Evolutionary conservation across 2,329 filamentous ascomycete genomes (phyloP).

Genomic region (Beauveria asiatica): DNA sequence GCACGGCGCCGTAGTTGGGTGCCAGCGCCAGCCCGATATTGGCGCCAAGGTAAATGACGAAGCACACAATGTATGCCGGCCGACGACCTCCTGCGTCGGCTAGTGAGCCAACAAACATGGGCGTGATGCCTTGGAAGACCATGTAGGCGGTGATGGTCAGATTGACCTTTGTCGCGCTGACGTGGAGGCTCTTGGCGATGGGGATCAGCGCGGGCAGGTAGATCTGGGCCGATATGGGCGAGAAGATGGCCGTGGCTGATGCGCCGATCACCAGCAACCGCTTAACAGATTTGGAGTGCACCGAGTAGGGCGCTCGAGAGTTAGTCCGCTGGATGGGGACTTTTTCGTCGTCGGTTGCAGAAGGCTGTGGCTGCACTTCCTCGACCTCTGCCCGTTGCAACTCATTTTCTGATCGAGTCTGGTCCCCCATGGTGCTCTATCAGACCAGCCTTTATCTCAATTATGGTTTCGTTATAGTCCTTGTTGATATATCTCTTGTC

Average conservation of each 20-base stretch:
- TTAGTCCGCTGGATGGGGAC: background rate
- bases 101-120: slow-evolving; percentile 47
- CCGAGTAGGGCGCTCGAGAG: slow-evolving; percentile 24
- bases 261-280: slow-evolving; percentile 31
- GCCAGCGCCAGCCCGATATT: slow-evolving; percentile 46
- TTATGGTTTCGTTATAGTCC: background rate
- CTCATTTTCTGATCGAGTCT: background rate
- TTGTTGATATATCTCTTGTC: background rate
- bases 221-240: slow-evolving; percentile 39
- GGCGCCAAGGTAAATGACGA: slow-evolving; percentile 43
- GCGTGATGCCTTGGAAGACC: slow-evolving; percentile 53
- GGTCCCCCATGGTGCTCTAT: background rate
- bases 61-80: slow-evolving; percentile 45
- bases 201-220: slow-evolving; percentile 46
- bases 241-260: slow-evolving; percentile 33
- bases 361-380: background rate
- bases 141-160: slow-evolving; percentile 47
- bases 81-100: slow-evolving; percentile 46
- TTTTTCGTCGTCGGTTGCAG: background rate
- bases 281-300: slow-evolving; percentile 32
- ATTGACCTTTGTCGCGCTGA: slow-evolving; percentile 36
- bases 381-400: background rate
- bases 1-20: slow-evolving; percentile 38
- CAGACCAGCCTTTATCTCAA: background rate
- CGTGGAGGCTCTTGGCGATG: slow-evolving; percentile 38